Conservation (phyloP, 2,329 filamentous ascomycete species). For the Teratosphaeria destructans region DNA sequence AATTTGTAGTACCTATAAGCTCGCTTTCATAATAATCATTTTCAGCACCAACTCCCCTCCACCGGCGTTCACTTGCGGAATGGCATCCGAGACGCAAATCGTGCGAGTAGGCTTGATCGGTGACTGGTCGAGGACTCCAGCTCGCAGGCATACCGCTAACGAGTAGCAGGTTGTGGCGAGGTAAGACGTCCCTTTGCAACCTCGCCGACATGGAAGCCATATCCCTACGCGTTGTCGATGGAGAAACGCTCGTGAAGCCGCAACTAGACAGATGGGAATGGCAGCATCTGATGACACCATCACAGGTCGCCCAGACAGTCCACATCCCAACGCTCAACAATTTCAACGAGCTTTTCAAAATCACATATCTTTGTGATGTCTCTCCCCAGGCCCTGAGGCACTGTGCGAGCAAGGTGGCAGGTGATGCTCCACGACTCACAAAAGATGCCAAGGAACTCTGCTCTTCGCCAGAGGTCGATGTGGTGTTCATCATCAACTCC, state of each 20-base stretch:
- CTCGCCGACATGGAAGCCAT: background rate
- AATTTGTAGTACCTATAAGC: background rate
- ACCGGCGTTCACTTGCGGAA: background rate
- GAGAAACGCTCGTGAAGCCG: too few relatives aligned
- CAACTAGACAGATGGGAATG: background rate
- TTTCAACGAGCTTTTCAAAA: constrained; percentile 35
- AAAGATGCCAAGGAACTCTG: constrained; percentile 29
- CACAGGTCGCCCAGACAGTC: constrained; percentile 32
- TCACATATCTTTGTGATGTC: constrained; percentile 43
- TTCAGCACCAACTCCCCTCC: background rate
- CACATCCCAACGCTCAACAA: constrained; percentile 43
- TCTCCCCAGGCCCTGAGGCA: constrained; percentile 31
- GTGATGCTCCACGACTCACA: constrained; percentile 27
- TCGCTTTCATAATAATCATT: background rate
- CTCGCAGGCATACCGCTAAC: background rate
- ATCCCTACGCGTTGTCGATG: background rate
- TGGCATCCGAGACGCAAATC: background rate
- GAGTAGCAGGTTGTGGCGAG: background rate
- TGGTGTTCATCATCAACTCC: constrained; percentile 44
- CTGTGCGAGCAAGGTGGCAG: constrained; percentile 29
- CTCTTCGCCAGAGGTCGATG: constrained; percentile 35
- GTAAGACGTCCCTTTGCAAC: background rate
- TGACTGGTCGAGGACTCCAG: background rate
- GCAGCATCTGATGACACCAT: background rate
- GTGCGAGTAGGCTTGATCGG: background rate